Conservation (phyloP, 2,329 filamentous ascomycete species). For the Alternaria panax region DNA sequence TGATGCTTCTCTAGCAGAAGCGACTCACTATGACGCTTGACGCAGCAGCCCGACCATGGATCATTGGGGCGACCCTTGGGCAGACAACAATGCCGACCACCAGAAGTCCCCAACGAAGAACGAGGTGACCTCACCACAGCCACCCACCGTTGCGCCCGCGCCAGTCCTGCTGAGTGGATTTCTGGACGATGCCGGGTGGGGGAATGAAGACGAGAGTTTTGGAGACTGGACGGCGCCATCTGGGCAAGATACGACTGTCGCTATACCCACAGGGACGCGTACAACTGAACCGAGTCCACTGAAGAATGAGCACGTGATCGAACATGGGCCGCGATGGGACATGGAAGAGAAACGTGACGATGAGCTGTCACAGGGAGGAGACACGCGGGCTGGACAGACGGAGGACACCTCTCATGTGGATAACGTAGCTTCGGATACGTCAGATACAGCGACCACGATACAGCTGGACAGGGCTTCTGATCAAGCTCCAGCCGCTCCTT, state of each 20-base stretch:
- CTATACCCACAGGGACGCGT: conserved; percentile 5
- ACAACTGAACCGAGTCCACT: not conserved
- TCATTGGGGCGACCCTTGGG: conserved; percentile 54
- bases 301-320: not conserved
- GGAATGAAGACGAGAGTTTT: conserved; percentile 39
- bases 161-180: conserved; percentile 40
- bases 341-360: not conserved
- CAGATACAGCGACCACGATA: conserved; percentile 44
- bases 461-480: conserved; percentile 26
- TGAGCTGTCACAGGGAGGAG: conserved; percentile 2
- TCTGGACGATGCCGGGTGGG: conserved; percentile 49
- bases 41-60: conserved; percentile 46
- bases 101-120: conserved; percentile 32
- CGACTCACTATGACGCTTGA: conserved; percentile 48
- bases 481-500: conserved; percentile 7
- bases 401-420: conserved; percentile 19
- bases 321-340: conserved; percentile 14
- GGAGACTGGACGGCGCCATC: conserved; percentile 39
- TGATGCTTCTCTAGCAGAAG: conserved; percentile 42
- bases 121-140: conserved; percentile 31
- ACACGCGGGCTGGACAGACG: conserved; percentile 20
- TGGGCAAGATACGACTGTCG: conserved; percentile 5
- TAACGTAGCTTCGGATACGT: conserved; percentile 36
- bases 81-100: conserved; percentile 41
- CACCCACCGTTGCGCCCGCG: conserved; percentile 20